Evolutionary conservation across 2,329 filamentous ascomycete species (phyloP), one percentile per base, ranked within the genome.

Genomic region (Penicillium olsonii): DNA sequence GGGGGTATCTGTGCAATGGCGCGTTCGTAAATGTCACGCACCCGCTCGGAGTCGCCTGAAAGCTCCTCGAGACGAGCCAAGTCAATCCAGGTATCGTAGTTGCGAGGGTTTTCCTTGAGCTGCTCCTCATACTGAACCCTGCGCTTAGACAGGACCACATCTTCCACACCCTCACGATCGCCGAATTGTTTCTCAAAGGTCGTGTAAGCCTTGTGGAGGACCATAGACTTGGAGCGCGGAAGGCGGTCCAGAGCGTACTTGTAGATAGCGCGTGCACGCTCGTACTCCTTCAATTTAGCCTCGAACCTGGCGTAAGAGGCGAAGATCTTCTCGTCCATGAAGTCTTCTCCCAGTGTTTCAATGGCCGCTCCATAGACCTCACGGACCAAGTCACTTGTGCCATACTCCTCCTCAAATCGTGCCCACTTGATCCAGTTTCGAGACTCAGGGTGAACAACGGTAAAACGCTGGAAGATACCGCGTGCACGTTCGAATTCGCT

Each of bases 381-480:
- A 18, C 94, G 83, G 6, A 99, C 94, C 57, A 92, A 71, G 63
- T 96, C 92, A 65, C 87, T 92, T 1, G 91, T 96, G 8, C 94
- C 94, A 60, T 87, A 90, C 67, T 99, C 94, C 69, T 97, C 92
- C 71, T 99, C 94, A 60, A 97, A 99, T 54, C 89, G 88, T 52
- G 92, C 87, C 94, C 94, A 99, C 69, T 96, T 96, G 74, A 99
- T 95, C 92, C 92, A 99, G 66, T 96, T 97, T 63, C 88, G 84
- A 18, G 94, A 89, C 65, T 97, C 92, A 0, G 94, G 92, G 60
- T 97, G 94, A 8, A 97, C 89, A 52, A 92, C 82, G 2, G 91
- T 96, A 65, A 96, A 96, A 22, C 89, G 82, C 67, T 90, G 84
- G 68, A 95, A 97, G 59, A 99, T 92, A 37, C 87, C 85, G 33